Base-by-base conservation (phyloP, 2,329 filamentous ascomycete genomes). In the Neopestalotiopsis sp. region DNA sequence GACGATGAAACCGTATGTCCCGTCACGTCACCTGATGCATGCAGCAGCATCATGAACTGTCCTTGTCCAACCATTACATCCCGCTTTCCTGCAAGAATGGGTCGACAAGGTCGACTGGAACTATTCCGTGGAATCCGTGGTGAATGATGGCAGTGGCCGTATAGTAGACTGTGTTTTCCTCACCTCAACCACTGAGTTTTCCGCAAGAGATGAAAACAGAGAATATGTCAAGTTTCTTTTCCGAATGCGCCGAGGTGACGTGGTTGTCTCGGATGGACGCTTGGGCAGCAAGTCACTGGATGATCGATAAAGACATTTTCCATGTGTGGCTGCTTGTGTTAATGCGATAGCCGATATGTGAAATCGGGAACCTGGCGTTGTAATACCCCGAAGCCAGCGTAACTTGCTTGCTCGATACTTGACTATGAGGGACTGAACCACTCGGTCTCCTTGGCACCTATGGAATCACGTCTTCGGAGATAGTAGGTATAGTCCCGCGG, bases 191-290 rank as follows among this genome's bases (percentile, higher is more conserved):
- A 10, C 45, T 52, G 14, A 20, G 17, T 20, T 52, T 20, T n/a
- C 17, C 45, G 17, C 45, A 20, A 52, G 20, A 52, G 14, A 49
- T 49, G 13, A 49, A n/a, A 49, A n/a, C 14, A n/a, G 17, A 5
- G 45, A 49, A 24, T 17, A 52, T 14, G 45, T 24, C 62, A 52
- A 65, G 67, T 65, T 71, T 68, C 71, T 67, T 74, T 71, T 70
- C 71, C 57, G 72, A 76, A 76, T 71, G 74, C 75, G 70, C 75
- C 76, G 74, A 75, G 74, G 71, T 64, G 20, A 72, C 69, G 73
- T 71, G 73, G 71, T 69, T 75, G 70, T 75, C 73, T 76, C 74
- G 73, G 74, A 68, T 72, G 67, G 69, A 66, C 74, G 69, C 70
- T 69, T 74, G 20, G 67, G 56, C 73, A 67, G 65, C 67, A 71